A percentile compares a stretch with the other conserved stretches of the same genome.
phyloP scores from a whole-genome alignment of 305 asterid species.

The Fraxinus xanthoxyloides region DNA sequence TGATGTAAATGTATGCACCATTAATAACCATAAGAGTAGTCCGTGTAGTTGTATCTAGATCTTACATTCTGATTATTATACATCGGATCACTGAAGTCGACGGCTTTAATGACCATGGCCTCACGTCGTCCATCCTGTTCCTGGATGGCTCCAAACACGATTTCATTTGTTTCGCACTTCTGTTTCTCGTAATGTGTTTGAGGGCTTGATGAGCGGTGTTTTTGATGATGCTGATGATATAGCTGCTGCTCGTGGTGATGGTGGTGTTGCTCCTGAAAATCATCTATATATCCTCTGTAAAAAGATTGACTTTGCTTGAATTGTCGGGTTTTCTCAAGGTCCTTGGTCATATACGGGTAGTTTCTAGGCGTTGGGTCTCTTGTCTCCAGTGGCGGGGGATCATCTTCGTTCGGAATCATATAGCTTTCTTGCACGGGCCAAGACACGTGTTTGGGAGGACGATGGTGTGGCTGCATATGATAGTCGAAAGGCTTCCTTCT shows the following conservation, averaged over 20 bases:
- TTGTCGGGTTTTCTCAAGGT: constrained; percentile 47
- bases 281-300: constrained; percentile 51
- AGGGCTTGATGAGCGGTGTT: constrained; percentile 60
- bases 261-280: constrained; percentile 38
- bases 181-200: constrained; percentile 63
- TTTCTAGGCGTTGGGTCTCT: constrained; percentile 70
- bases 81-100: constrained; percentile 44
- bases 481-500: constrained; percentile 46
- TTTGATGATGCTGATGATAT: constrained; percentile 62
- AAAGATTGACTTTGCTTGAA: constrained; percentile 45
- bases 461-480: constrained; percentile 44
- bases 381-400: constrained; percentile 65
- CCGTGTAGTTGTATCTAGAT: constrained; percentile 59
- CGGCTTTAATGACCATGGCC: constrained; percentile 68
- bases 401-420: constrained; percentile 72
- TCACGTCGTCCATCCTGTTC: constrained; percentile 67
- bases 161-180: constrained; percentile 63
- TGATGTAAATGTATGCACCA: not conserved
- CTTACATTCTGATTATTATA: constrained; percentile 27
- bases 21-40: constrained; percentile 55
- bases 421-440: constrained; percentile 94
- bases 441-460: constrained; percentile 37
- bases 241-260: constrained; percentile 43
- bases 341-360: constrained; percentile 46
- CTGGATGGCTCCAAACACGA: constrained; percentile 92